Evolutionary conservation across 2,329 filamentous ascomycete genomes (phyloP), one percentile per base, ranked within the genome.

Genomic region (Xylaria sp.): DNA sequence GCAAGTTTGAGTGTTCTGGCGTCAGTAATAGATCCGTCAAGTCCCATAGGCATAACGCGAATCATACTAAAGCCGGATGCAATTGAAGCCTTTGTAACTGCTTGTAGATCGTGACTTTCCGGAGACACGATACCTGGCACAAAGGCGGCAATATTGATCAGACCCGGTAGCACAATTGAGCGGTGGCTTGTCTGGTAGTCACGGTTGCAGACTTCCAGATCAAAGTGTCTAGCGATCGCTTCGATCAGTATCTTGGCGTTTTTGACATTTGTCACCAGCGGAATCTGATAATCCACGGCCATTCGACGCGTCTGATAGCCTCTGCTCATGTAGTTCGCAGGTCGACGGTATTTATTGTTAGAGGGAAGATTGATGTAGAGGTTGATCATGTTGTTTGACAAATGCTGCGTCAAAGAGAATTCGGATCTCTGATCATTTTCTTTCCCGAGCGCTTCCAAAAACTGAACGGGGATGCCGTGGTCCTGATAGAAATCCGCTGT

Each of bases 291-390:
- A 82, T 98, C 96, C 50, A 99, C 96, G 42, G 96, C 96, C 94
- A 99, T 98, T 81, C 96, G 91, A 80, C 96, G 90, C 65, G 96
- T 98, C 78, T 93, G 92, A 84, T 99, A 99, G 69, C 96, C 96
- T 84, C 96, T 96, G 82, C 93, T 97, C 91, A 99, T 97, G 83
- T 98, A 99, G 85, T 94, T 99, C 76, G 96, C 96, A 37, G 96
- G 96, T 74, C 96, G 91, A 75, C 96, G 90, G 87, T 97, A 99
- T 81, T 94, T 93, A 85, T 99, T 99, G 88, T 89, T 97, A 13
- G 96, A 98, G n/a, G 96, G 96, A 82, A 99, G 82, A 82, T 99
- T 99, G 90, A 99, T 98, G 85, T 99, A 99, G 69, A 99, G 84
- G 80, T 98, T 95, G 76, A 99, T 99, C 81, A 96, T 91, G 84